Evolutionary conservation across 352 stramenopile genomes (phyloP).

Genomic region (Phytophthora sp.): DNA sequence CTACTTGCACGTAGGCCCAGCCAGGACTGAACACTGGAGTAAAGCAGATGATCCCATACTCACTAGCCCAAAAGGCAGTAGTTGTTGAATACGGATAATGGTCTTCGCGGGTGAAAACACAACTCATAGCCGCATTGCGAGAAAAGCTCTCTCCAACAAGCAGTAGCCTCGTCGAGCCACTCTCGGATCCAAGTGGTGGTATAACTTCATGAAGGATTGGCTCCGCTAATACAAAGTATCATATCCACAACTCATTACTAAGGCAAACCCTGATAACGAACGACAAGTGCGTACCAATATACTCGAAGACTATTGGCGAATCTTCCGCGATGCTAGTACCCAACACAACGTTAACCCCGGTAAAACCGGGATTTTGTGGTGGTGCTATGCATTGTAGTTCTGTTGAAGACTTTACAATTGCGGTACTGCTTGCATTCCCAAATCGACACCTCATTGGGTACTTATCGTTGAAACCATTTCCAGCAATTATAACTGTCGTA

Average conservation of each 20-base stretch:
- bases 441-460: constrained; percentile 41
- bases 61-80: constrained; percentile 24
- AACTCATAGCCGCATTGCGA: constrained; percentile 9
- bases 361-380: constrained; percentile 9
- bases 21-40: constrained; percentile 30
- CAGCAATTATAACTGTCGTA: constrained; percentile 33
- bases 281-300: constrained; percentile 33
- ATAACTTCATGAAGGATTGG: constrained; percentile 30
- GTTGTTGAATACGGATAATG: not conserved
- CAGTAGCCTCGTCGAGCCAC: constrained; percentile 35
- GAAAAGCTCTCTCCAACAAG: constrained; percentile 38
- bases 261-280: not conserved
- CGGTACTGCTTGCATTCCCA: constrained; percentile 17
- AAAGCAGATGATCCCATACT: constrained; percentile 26
- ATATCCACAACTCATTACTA: too few relatives aligned
- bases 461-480: constrained; percentile 35
- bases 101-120: constrained; percentile 19
- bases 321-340: not conserved
- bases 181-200: constrained; percentile 38
- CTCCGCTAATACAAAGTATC: constrained; percentile 24
- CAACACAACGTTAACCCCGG: constrained; percentile 21
- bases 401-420: constrained; percentile 25
- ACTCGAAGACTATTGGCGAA: constrained; percentile 30
- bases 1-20: constrained; percentile 17
- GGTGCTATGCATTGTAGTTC: constrained; percentile 33